Conservation (phyloP, 257 asterid species). For the Voacanga thouarsii region DNA sequence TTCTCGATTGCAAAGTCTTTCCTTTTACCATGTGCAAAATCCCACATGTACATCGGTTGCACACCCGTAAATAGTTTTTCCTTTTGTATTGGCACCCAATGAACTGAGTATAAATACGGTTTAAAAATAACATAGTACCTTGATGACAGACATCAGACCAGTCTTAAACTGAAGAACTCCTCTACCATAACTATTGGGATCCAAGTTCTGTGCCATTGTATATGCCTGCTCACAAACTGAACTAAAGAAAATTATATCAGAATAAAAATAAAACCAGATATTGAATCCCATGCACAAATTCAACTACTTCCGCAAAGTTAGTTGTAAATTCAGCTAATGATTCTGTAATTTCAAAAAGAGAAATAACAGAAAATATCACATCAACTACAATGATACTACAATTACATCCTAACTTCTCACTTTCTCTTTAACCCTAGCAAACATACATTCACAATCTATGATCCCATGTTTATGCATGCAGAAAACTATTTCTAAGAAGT, state of each 20-base stretch:
- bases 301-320: neutral
- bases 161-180: slow-evolving; percentile 99
- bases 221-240: slow-evolving; percentile 99
- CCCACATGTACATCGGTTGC: neutral
- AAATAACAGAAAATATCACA: neutral
- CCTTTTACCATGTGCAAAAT: neutral
- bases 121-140: slow-evolving; percentile 50
- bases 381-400: neutral
- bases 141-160: slow-evolving; percentile 93
- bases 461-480: neutral
- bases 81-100: neutral
- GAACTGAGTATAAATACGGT: slow-evolving; percentile 14
- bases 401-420: neutral
- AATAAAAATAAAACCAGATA: neutral
- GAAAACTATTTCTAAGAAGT: neutral
- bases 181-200: slow-evolving; percentile 92
- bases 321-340: neutral
- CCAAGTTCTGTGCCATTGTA: slow-evolving; percentile 90
- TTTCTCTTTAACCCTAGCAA: neutral
- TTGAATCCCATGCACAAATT: neutral
- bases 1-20: neutral
- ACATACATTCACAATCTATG: neutral
- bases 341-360: neutral
- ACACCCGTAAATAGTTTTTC: slow-evolving; percentile 1
- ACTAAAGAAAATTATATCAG: slow-evolving; percentile 12